phyloP scores from a whole-genome alignment of 352 stramenopile species.

The Pythium myriotylum region DNA sequence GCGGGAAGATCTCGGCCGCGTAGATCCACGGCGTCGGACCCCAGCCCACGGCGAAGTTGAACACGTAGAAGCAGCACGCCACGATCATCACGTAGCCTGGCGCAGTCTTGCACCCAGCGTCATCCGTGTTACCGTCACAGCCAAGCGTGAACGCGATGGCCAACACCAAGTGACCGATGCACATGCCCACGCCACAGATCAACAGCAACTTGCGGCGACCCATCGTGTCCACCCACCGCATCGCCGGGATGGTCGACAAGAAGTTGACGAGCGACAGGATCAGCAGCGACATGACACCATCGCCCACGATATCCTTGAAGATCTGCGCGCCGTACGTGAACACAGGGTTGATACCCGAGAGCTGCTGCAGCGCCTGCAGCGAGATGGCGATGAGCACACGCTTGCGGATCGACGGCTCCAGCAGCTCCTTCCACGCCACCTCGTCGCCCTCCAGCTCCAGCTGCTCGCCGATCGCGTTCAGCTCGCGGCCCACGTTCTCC shows the following conservation, averaged over 20 bases:
- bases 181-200: slow-evolving; percentile 39
- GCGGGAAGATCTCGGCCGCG: slow-evolving; percentile 53
- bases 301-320: slow-evolving; percentile 35
- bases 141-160: slow-evolving; percentile 37
- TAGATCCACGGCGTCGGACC: slow-evolving; percentile 54
- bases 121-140: slow-evolving; percentile 31
- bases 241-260: slow-evolving; percentile 35
- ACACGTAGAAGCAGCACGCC: slow-evolving; percentile 36
- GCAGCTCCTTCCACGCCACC: slow-evolving; percentile 38
- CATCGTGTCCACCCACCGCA: slow-evolving; percentile 38
- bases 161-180: slow-evolving; percentile 35
- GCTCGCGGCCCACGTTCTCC: slow-evolving; percentile 29
- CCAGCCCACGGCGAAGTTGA: slow-evolving; percentile 51
- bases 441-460: slow-evolving; percentile 30
- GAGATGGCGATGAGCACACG: slow-evolving; percentile 33
- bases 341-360: slow-evolving; percentile 38
- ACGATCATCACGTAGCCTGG: slow-evolving; percentile 40
- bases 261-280: slow-evolving; percentile 39
- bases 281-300: slow-evolving; percentile 34
- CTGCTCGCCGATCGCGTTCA: slow-evolving; percentile 48
- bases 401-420: slow-evolving; percentile 11
- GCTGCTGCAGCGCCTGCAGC: slow-evolving; percentile 44
- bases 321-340: slow-evolving; percentile 40
- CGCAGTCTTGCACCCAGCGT: slow-evolving; percentile 20
- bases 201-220: slow-evolving; percentile 40